Conservation (phyloP, 805 yeast genomes). For the Pichia nanzhaoensis region DNA sequence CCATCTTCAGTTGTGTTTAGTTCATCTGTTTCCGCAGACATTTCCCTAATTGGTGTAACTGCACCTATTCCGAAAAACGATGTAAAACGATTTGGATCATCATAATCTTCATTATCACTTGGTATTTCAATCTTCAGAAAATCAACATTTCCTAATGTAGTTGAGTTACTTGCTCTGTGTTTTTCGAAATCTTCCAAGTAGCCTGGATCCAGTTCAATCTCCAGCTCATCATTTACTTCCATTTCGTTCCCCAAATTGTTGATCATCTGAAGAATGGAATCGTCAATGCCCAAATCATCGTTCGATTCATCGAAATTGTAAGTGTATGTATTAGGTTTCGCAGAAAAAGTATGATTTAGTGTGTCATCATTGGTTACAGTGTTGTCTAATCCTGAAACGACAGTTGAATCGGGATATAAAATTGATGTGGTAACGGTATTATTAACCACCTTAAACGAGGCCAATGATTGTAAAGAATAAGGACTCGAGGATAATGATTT, state of each 20-base stretch:
- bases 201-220: not conserved
- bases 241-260: slow-evolving; percentile 3
- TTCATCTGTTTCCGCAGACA: too few relatives aligned
- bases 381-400: not conserved
- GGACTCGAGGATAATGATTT: too few relatives aligned
- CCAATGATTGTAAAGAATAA: not conserved
- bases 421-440: not conserved
- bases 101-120: slow-evolving; percentile 9
- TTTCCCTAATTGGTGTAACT: not conserved
- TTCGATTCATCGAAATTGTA: not conserved
- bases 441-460: not conserved
- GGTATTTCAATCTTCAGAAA: slow-evolving; percentile 6
- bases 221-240: slow-evolving; percentile 5
- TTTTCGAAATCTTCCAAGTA: not conserved
- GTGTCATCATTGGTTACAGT: not conserved
- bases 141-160: not conserved
- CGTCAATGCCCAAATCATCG: slow-evolving; percentile 2
- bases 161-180: not conserved
- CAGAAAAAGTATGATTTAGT: not conserved
- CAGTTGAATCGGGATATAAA: not conserved
- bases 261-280: slow-evolving; percentile 6
- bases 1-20: too few relatives aligned
- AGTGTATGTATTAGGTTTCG: not conserved
- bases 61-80: slow-evolving; percentile 5
- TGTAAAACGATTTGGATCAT: slow-evolving; percentile 4